Base-by-base conservation (phyloP, 441 rosid species). In the Eruca vesicaria region DNA sequence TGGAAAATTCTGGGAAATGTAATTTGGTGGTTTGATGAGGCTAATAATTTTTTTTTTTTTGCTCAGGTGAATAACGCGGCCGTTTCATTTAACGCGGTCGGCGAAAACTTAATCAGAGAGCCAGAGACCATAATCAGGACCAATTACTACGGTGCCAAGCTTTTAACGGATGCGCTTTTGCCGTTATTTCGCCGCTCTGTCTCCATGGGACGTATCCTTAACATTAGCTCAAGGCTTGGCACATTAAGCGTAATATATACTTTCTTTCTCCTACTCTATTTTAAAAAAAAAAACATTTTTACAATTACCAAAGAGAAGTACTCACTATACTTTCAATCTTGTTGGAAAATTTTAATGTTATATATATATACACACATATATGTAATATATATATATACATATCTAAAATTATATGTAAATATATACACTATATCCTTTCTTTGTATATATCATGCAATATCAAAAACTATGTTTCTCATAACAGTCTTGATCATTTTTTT, bases 51-150 rank as follows among this genome's bases (percentile, higher is more conserved):
- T 48, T n/a, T 48, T 50, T 14, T n/a, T 33, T 45, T 2, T 35
- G 35, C 12, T n/a, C 67, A 92, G 98, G 93, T 90, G 64, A 94
- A 94, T 69, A 94, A 94, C 78, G 97, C 95, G 0, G 97, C 86
- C 0, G 95, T 92, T 45, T 88, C 97, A 33, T 94, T 92, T 80
- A 92, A 94, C 72, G 88, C 74, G 0, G 71, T 90, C 14, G 29
- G 79, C 2, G 89, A 86, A 21, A 94, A 94, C 83, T 71, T 73
- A 7, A 95, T 92, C 50, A 90, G 85, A 60, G 76, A 86, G 14
- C 93, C 97, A 4, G 97, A 89, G 70, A 89, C 84, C 0, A 92
- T 92, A 1, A 79, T 92, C 2, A 89, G 63, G 53, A 94, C 95
- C 65, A 94, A 94, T 66, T 94, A 74, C 77, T 76, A 80, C 28